These are phyloP conservation scores for Zygoascus ofunaensis DNA, from an alignment of 805 yeast genomes.

Conservation along the genomic window DNA sequence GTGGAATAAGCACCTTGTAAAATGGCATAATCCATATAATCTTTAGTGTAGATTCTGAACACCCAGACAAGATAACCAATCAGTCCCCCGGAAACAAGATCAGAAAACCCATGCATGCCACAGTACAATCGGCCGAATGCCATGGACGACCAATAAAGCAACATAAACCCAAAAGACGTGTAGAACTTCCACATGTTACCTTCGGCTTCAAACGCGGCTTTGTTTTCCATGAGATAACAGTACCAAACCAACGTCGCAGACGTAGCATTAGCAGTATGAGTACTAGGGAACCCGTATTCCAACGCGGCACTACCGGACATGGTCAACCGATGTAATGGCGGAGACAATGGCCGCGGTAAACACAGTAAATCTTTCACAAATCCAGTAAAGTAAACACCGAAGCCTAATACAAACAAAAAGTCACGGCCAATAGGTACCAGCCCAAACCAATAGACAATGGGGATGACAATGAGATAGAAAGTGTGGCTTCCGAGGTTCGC, in stretches of 20 bases:
- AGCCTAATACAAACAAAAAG: constrained; percentile 53
- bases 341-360: constrained; percentile 84
- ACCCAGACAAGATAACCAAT: constrained; percentile 51
- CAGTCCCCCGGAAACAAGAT: constrained; percentile 53
- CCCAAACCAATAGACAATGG: constrained; percentile 79
- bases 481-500: constrained; percentile 91
- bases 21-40: constrained; percentile 37
- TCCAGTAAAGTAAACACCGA: constrained; percentile 53
- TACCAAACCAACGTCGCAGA: constrained; percentile 55
- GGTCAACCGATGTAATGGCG: constrained; percentile 84
- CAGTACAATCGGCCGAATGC: constrained; percentile 80
- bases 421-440: constrained; percentile 49
- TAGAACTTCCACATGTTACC: constrained; percentile 5
- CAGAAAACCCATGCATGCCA: constrained; percentile 95
- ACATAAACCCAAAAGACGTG: constrained; percentile 10
- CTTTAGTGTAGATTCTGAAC: constrained; percentile 36
- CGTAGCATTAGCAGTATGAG: constrained; percentile 92
- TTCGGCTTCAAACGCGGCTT: constrained; percentile 1
- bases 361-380: constrained; percentile 75
- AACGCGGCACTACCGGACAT: constrained; percentile 83
- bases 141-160: constrained; percentile 52
- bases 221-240: constrained; percentile 9
- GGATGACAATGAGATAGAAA: constrained; percentile 82
- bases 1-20: constrained; percentile 18
- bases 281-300: constrained; percentile 92